Evolutionary conservation across 1,139 yeast genomes (phyloP), one percentile per base, ranked within the genome.

Genomic region (Blastobotrys buckinghamii): DNA sequence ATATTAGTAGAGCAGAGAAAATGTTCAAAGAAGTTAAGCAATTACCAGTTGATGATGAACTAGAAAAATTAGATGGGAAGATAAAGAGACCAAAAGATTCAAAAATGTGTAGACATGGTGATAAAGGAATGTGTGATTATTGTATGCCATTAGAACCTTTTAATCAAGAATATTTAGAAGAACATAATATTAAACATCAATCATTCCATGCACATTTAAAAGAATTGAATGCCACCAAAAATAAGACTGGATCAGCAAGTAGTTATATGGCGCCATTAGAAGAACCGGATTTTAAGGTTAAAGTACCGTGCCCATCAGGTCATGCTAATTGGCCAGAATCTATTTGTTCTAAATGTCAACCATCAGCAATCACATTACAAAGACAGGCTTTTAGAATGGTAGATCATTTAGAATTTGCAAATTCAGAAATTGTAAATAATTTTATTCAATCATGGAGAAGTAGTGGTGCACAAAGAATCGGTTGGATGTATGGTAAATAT

Each of bases 311-410:
- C 62, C 76, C 76, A 0, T 75, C 80, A 39, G 96, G 96, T 0
- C 98, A 92, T 66, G 79, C 83, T 42, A 92, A 96, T 7, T 90
- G 95, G 84, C 97, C 98, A 1, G 76, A 73, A 48, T 97, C 97
- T 0, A 89, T 92, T 55, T 92, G 98, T 63, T 84, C 96, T n/a
- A 88, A 89, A 65, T 92, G 98, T 66, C 97, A 90, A 66, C 97
- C 98, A 0, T 81, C 96, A 1, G 95, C 96, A 0, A 88, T 94
- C 50, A 89, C 97, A 0, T 73, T 94, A 54, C 95, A 85, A 64
- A 90, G 83, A 64, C 98, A 94, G 65, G 74, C 77, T 43, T 94
- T 86, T 65, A 77, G 99, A 61, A 87, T 92, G 96, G 96, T 94
- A 19, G 99, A 94, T 66, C 97, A 94, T 69, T 94, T 92, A 29